Evolutionary conservation across 164 flowering plant species (phyloP).

Genomic region (Cinnamomum micranthum): DNA sequence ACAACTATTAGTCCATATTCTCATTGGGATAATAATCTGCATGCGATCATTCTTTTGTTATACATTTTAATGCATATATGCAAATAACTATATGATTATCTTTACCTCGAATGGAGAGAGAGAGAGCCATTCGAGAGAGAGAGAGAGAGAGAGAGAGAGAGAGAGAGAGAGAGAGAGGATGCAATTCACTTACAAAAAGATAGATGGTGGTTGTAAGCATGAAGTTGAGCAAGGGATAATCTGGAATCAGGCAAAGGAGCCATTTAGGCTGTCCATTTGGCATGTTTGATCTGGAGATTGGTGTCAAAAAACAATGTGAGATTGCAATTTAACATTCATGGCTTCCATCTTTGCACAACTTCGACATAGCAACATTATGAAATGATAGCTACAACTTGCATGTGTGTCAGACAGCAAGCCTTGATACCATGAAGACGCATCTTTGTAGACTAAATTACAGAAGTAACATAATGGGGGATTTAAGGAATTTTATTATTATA

Average conservation of each 20-base stretch:
- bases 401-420: too few relatives aligned
- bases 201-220: conserved; percentile 89
- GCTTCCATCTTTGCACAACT: too few relatives aligned
- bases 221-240: conserved; percentile 87
- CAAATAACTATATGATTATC: not conserved
- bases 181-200: conserved; percentile 44
- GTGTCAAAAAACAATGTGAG: not conserved
- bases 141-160: too few relatives aligned
- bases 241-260: conserved; percentile 84
- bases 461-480: too few relatives aligned
- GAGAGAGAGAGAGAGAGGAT: not conserved
- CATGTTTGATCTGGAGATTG: conserved; percentile 59
- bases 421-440: too few relatives aligned
- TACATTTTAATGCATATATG: not conserved
- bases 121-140: not conserved
- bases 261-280: conserved; percentile 97
- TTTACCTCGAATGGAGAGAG: not conserved
- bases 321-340: not conserved
- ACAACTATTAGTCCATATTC: too few relatives aligned
- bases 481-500: too few relatives aligned
- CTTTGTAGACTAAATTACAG: too few relatives aligned
- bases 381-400: too few relatives aligned
- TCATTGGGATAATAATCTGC: too few relatives aligned
- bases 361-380: too few relatives aligned
- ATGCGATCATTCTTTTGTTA: not conserved